phyloP scores from a whole-genome alignment of 805 yeast genomes.

The Cyberlindnera veronae region DNA sequence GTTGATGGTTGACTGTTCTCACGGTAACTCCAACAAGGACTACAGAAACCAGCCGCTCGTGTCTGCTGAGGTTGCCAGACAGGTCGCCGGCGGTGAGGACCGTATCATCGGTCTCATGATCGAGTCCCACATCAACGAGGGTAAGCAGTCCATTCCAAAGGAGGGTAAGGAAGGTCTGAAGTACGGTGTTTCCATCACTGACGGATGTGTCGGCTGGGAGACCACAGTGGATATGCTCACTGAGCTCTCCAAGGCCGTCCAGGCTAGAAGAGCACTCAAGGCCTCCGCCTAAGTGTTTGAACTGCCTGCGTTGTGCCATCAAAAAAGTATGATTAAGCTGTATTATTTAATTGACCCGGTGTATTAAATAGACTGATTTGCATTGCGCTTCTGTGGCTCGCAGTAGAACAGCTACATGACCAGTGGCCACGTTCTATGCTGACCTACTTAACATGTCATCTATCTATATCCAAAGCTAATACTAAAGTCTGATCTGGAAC shows the following conservation, averaged over 20 bases:
- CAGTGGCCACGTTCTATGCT: too few relatives aligned
- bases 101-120: conserved; percentile 91
- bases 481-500: conserved; percentile 67
- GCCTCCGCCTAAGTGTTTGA: too few relatives aligned
- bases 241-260: conserved; percentile 78
- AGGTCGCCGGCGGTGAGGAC: conserved; percentile 76
- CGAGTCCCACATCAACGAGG: conserved; percentile 88
- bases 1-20: conserved; percentile 96
- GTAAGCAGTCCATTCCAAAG: conserved; percentile 82
- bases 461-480: not conserved
- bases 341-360: too few relatives aligned
- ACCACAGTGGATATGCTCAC: conserved; percentile 78
- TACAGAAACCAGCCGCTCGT: conserved; percentile 94
- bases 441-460: too few relatives aligned
- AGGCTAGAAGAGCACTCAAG: conserved; percentile 60
- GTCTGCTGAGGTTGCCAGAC: conserved; percentile 76
- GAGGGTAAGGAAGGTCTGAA: conserved; percentile 75
- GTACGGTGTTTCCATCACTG: conserved; percentile 96
- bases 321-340: too few relatives aligned
- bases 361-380: too few relatives aligned
- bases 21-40: conserved; percentile 94
- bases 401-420: too few relatives aligned
- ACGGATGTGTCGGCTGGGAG: conserved; percentile 94
- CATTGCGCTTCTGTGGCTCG: too few relatives aligned
- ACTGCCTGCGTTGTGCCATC: too few relatives aligned